Conservation (phyloP, 2,329 filamentous ascomycete species). For the Aaosphaeria arxii region DNA sequence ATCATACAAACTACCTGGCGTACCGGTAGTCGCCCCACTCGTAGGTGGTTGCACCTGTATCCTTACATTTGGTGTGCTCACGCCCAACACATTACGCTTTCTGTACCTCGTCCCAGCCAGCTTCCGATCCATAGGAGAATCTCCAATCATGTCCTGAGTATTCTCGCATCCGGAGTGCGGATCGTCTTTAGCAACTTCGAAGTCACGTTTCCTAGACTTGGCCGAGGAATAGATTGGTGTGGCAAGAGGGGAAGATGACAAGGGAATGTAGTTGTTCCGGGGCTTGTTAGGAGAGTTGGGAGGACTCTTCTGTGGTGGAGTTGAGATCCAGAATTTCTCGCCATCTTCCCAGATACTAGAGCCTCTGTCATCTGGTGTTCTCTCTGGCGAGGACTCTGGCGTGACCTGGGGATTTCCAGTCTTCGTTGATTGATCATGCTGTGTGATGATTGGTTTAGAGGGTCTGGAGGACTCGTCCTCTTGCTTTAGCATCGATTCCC, state of each 20-base stretch:
- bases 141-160: not conserved
- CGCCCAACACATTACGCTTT: slow-evolving; percentile 16
- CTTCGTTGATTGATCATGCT: not conserved
- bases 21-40: slow-evolving; percentile 12
- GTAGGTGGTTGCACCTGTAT: slow-evolving; percentile 17
- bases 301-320: slow-evolving; percentile 9
- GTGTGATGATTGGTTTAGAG: not conserved
- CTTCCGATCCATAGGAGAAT: not conserved
- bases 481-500: slow-evolving; percentile 14
- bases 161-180: not conserved
- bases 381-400: not conserved
- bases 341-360: slow-evolving; percentile 32
- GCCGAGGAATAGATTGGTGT: not conserved
- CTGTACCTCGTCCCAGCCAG: slow-evolving; percentile 6
- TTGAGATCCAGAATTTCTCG: slow-evolving; percentile 26
- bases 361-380: slow-evolving; percentile 1
- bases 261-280: slow-evolving; percentile 7
- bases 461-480: slow-evolving; percentile 1
- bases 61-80: slow-evolving; percentile 22
- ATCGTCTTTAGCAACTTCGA: slow-evolving; percentile 20
- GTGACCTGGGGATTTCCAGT: not conserved
- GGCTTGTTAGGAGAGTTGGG: slow-evolving; percentile 13
- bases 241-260: slow-evolving; percentile 9
- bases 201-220: slow-evolving; percentile 12
- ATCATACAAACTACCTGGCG: slow-evolving; percentile 34